These are phyloP conservation scores for Scheffersomyces stambukii DNA, from an alignment of 1,139 yeast genomes.

Conservation along the genomic window DNA sequence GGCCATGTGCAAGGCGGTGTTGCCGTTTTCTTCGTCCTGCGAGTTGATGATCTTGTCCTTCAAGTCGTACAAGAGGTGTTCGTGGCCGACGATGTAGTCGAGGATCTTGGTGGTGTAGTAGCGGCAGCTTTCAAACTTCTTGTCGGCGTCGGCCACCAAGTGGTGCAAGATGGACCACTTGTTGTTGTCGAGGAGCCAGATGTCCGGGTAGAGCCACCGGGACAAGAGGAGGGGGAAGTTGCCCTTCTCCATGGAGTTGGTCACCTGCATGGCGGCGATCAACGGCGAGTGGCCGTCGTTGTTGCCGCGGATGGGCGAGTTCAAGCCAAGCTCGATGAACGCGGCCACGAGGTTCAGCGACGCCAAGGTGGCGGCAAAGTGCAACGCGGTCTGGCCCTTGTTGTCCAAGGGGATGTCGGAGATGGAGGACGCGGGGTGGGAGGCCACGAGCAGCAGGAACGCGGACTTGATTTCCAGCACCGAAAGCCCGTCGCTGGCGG, in stretches of 20 bases:
- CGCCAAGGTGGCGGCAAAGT: constrained; percentile 44
- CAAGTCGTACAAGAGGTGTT: constrained; percentile 56
- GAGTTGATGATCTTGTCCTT: constrained; percentile 66
- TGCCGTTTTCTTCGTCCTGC: constrained; percentile 75
- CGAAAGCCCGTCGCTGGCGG: constrained; percentile 21
- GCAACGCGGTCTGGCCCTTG: constrained; percentile 43
- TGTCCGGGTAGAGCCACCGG: constrained; percentile 35
- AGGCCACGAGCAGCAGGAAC: constrained; percentile 18
- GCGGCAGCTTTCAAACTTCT: constrained; percentile 37
- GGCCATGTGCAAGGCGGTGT: constrained; percentile 85
- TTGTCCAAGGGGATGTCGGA: constrained; percentile 40
- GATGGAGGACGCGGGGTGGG: constrained; percentile 10
- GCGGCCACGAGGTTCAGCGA: constrained; percentile 33
- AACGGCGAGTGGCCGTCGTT: constrained; percentile 39
- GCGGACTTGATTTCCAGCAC: constrained; percentile 29
- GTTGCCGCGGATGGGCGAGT: constrained; percentile 42
- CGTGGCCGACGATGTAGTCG: constrained; percentile 70
- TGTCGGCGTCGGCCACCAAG: constrained; percentile 25
- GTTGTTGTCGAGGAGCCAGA: constrained; percentile 33
- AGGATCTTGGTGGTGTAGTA: constrained; percentile 74
- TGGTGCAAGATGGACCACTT: constrained; percentile 37
- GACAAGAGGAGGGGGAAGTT: constrained; percentile 31
- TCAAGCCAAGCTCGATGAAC: constrained; percentile 33
- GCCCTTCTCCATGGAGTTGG: constrained; percentile 45
- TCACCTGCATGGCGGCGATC: constrained; percentile 37